Percentiles rank a stretch among this genome's conserved stretches.
phyloP scores from a whole-genome alignment of 805 yeast genomes.

The Kodamaea kaohsiungensis region DNA sequence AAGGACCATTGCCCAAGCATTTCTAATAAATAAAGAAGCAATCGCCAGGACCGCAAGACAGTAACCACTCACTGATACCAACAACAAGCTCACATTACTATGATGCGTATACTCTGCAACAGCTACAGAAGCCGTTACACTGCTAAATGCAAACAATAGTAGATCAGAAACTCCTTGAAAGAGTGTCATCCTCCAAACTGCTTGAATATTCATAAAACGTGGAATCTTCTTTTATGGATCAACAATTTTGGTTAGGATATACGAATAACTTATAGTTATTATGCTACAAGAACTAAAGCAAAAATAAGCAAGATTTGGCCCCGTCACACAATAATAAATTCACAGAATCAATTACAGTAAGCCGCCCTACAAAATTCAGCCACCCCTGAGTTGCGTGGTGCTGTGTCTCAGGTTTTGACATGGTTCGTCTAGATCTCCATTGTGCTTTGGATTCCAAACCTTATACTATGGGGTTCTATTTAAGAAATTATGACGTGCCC shows the following conservation, averaged over 20 bases:
- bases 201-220: background rate
- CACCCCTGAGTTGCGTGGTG: background rate
- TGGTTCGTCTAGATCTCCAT: background rate
- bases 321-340: background rate
- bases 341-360: background rate
- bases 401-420: background rate
- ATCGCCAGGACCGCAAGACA: background rate
- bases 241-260: background rate
- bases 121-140: conserved; percentile 1
- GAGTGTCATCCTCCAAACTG: background rate
- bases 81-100: background rate
- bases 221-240: background rate
- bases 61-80: conserved; percentile 7
- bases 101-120: background rate
- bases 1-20: background rate
- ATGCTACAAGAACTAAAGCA: background rate
- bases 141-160: conserved; percentile 5
- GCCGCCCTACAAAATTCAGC: background rate
- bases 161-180: background rate
- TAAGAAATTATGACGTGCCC: background rate
- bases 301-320: background rate
- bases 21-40: background rate
- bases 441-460: background rate
- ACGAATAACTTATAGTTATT: background rate
- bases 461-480: background rate